phyloP scores from a whole-genome alignment of 2,329 filamentous ascomycete genomes.

The Aureobasidium subglaciale region DNA sequence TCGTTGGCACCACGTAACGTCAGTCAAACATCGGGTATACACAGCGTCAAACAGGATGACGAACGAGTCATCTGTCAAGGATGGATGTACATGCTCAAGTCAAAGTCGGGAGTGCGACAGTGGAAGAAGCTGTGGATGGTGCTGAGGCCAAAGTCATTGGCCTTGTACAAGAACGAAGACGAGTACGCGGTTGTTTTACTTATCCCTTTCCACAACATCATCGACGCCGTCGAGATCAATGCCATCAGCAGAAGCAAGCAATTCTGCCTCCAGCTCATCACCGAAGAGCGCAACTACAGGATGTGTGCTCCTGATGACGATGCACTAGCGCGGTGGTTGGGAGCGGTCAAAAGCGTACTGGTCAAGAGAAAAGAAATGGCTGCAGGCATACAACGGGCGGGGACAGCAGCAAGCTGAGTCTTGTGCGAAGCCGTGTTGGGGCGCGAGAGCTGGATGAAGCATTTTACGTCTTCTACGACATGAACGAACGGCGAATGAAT shows the following conservation, averaged over 20 bases:
- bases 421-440: too few relatives aligned
- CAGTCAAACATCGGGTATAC: slow-evolving; percentile 55
- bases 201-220: slow-evolving; percentile 67
- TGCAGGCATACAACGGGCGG: slow-evolving; percentile 10
- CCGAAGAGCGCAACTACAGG: slow-evolving; percentile 64
- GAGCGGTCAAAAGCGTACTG: slow-evolving; percentile 81
- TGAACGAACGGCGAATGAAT: slow-evolving; percentile 1
- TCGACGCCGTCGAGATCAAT: slow-evolving; percentile 89
- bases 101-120: slow-evolving; percentile 74
- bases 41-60: slow-evolving; percentile 53
- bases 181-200: slow-evolving; percentile 86
- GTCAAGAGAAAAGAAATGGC: slow-evolving; percentile 56
- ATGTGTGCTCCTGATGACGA: slow-evolving; percentile 67
- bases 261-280: slow-evolving; percentile 86
- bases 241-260: slow-evolving; percentile 76
- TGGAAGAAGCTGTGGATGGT: slow-evolving; percentile 97
- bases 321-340: slow-evolving; percentile 72
- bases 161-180: slow-evolving; percentile 84
- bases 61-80: slow-evolving; percentile 94
- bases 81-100: slow-evolving; percentile 77
- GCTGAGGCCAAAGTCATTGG: slow-evolving; percentile 73
- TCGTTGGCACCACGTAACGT: slow-evolving; percentile 41
- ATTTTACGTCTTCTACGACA: slow-evolving; percentile 5
- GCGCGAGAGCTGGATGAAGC: not conserved
- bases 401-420: slow-evolving; percentile 1